phyloP scores from a whole-genome alignment of 2,329 filamentous ascomycete genomes.

The Colletotrichum eremochloae region DNA sequence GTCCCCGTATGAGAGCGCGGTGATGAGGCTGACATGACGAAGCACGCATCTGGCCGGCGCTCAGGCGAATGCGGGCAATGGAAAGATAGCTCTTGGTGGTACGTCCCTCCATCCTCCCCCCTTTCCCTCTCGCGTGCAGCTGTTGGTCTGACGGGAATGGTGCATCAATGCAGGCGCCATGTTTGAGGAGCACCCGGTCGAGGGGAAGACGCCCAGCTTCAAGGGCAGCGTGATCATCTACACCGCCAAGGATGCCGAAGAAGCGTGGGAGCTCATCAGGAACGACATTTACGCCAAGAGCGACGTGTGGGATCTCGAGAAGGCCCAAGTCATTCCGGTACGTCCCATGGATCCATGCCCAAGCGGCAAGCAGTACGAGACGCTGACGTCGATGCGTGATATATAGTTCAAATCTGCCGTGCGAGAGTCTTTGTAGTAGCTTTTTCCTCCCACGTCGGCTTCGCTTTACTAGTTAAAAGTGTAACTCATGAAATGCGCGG shows the following conservation, averaged over 20 bases:
- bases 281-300: constrained; percentile 44
- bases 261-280: constrained; percentile 44
- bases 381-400: background rate
- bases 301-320: constrained; percentile 46
- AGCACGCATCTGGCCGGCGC: constrained; percentile 34
- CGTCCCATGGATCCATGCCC: background rate
- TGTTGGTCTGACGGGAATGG: background rate
- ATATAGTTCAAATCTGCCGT: constrained; percentile 27
- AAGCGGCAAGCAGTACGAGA: too few species aligned
- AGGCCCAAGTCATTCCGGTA: constrained; percentile 45
- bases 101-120: background rate
- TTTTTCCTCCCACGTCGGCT: background rate
- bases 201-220: constrained; percentile 26
- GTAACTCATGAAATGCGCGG: background rate
- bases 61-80: constrained; percentile 42
- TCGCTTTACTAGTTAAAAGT: background rate
- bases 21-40: background rate
- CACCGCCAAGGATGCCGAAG: constrained; percentile 27
- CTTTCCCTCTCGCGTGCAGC: background rate
- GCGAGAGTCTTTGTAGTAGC: constrained; percentile 24
- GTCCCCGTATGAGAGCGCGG: background rate
- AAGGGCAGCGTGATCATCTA: constrained; percentile 37
- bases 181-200: constrained; percentile 33
- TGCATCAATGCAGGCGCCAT: constrained; percentile 12
- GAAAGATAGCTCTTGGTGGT: constrained; percentile 42